Base-by-base conservation (phyloP, 2,329 filamentous ascomycete genomes). In the Lasiodiplodia hormozganensis region DNA sequence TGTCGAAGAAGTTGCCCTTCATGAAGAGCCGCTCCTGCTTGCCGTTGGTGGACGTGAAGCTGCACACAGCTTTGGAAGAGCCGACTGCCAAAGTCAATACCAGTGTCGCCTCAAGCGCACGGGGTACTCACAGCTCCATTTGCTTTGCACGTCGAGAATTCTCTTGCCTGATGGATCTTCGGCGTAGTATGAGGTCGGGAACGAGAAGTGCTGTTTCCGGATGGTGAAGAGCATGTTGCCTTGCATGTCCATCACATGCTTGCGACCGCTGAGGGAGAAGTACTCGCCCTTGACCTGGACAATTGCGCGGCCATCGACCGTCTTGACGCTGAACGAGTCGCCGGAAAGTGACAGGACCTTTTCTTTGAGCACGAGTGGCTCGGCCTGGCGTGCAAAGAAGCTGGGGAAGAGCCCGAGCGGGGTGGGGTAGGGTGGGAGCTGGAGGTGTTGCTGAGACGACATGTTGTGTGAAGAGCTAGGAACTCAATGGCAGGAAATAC, bases 291-390 rank as follows among this genome's bases (percentile, higher is more conserved):
- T 79, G 53, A 90, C 85, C 70, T 84, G 83, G 70, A 90, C 77
- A 38, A 90, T 72, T 0, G 86, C 82, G 25, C 82, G 79, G 25
- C 87, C 87, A 69, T 83, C 84, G 54, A 83, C 78, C 5, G 85
- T 83, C 66, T 84, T 85, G 76, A 92, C 86, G 71, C 87, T 85
- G 78, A 91, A 92, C 76, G 84, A 87, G 79, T 91, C 88, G 68
- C 88, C 88, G 1, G 85, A 85, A 10, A 90, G 78, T 3, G 88
- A 90, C 69, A 89, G 76, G 21, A 90, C 81, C 72, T 88, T 88
- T 73, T 91, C 88, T 72, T 85, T 87, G 60, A 92, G 80, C 1
- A 87, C 75, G 7, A 92, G 78, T 2, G 85, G 87, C 68, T 73
- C 77, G 66, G 76, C 73, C 4, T 75, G 58, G 40, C 58, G 74